Evolutionary conservation across 768 basidiomycete genomes (phyloP), one percentile per base, ranked within the genome.

Genomic region (Daedaleopsis sinensis): DNA sequence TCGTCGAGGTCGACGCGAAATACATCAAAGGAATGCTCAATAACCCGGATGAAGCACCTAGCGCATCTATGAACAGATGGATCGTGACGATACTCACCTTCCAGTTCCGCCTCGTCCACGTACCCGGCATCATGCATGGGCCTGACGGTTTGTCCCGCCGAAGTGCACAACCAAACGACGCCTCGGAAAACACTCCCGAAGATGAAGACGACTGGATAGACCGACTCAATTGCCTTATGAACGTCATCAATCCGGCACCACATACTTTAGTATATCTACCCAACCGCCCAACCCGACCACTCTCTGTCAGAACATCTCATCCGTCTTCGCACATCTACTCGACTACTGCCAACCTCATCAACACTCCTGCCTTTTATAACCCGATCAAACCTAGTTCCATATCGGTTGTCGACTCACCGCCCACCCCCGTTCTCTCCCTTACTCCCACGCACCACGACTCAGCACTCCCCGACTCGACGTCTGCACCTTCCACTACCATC

Each of bases 51-150:
- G 66, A 78, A 0, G 70, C 74, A 2, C 79, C 78, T 0, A 76
- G 71, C 46, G 73, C 75, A 10, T 64, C 74, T 0, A 73, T 80
- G 8, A 82, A 81, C 52, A 48, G 76, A 5, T 82, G 80, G 80
- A 78, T 82, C 36, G 71, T 72, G 0, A 72, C 65, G 0, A 79
- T 82, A 15, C 66, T 75, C 0, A 57, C 78, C 0, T 80, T 78
- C 57, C 61, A 74, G 38, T 78, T 79, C 66, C 64, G 62, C 4
- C 62, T 81, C 1, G 57, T 69, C 0, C 80, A 82, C 52, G 71
- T 82, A 11, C 75, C 78, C 0, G 73, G 62, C 0, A 4, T 57
- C 18, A 61, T 66, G 27, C 52, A 57, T 16, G 68, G 72, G 0
- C 72, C 76, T 0, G 76, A 79, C 57, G 75, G 76, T 0, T 58